These are phyloP conservation scores for Endotrypanum monterogeii DNA, from an alignment of 208 protist species.

Conservation along the genomic window DNA sequence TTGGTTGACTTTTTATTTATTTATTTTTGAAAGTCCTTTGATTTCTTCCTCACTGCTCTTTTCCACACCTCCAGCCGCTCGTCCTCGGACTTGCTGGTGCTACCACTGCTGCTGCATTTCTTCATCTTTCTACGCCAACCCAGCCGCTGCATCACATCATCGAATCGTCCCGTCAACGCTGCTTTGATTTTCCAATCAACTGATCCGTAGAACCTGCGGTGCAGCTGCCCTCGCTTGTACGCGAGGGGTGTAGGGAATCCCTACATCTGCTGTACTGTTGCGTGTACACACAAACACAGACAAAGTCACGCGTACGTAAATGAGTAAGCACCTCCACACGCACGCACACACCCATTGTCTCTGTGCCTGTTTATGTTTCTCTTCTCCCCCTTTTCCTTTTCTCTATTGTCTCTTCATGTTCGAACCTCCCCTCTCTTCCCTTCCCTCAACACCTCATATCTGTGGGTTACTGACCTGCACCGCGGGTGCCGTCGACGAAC, in stretches of 20 bases:
- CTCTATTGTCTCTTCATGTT: background rate
- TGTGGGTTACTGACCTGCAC: background rate
- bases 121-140: background rate
- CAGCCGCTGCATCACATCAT: background rate
- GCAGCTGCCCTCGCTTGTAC: background rate
- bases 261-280: background rate
- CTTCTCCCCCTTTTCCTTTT: background rate
- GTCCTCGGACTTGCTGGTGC: no score
- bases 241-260: background rate
- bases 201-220: no score
- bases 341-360: background rate
- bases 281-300: background rate
- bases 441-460: background rate
- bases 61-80: no score
- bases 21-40: no score
- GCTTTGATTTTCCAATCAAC: background rate
- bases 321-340: no score
- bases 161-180: background rate
- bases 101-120: background rate
- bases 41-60: no score
- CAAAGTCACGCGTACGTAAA: no score
- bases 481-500: no score
- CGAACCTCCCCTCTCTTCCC: no score
- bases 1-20: no score
- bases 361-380: background rate